Conservation (phyloP, 768 basidiomycete genomes). For the Inosperma sp. region DNA sequence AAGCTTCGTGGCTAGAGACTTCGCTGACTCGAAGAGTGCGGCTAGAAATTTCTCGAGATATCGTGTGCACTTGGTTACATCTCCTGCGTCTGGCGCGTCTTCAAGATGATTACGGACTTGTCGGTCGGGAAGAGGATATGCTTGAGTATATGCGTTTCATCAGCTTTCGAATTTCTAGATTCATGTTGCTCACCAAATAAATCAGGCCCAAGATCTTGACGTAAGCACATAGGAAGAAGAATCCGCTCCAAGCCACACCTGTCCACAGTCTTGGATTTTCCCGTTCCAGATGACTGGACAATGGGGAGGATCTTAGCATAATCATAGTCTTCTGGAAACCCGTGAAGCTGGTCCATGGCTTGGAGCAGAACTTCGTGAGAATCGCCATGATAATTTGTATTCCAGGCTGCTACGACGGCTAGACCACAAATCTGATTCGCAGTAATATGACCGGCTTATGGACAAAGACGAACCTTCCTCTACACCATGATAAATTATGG, state of each 20-base stretch:
- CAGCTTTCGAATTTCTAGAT: background rate
- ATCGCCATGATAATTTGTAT: no score
- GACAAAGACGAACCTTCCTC: no score
- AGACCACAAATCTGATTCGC: no score
- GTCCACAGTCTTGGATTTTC: conserved; percentile 4
- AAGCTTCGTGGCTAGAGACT: background rate
- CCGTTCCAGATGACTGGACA: conserved; percentile 5
- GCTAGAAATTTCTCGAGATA: background rate
- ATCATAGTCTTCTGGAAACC: background rate
- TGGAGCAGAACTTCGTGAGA: background rate
- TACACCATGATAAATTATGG: no score
- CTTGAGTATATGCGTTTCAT: background rate
- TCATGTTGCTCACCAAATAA: background rate
- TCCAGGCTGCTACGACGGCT: no score
- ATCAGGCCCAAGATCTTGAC: background rate
- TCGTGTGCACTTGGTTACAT: background rate
- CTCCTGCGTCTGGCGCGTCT: background rate
- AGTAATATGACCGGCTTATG: no score
- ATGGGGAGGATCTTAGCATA: conserved; percentile 4
- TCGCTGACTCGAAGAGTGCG: background rate
- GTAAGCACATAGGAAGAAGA: conserved; percentile 1
- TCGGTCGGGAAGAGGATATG: background rate
- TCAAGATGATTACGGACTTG: background rate
- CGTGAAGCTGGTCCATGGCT: background rate
- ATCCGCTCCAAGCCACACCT: background rate